Base-by-base conservation (phyloP, 176 grass and related monocot species). In the Oryza australiensis region DNA sequence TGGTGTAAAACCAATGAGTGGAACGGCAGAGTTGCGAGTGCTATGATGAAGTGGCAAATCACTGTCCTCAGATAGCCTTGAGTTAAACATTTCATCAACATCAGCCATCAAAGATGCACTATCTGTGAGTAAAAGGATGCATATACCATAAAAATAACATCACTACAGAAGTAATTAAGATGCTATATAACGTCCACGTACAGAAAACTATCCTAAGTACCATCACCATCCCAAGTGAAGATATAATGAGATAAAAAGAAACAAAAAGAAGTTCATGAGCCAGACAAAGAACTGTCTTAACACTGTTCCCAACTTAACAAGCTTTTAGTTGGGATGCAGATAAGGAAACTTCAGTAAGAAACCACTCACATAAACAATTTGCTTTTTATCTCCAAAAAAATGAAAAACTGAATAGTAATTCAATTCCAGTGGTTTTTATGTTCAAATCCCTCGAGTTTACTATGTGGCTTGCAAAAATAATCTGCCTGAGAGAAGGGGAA, bases 41-140 rank as follows among this genome's bases (percentile, higher is more conserved):
- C 62, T 74, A 24, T 87, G 78, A 46, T 16, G 32, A 79, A 43
- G 12, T 65, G 81, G 65, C 7, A 64, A 84, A 86, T 86, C 67
- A 72, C 66, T 59, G 43, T 79, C 83, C 62, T 70, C 79, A 38
- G 40, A 46, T 74, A 60, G 18, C 41, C 32, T 82, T 65, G 71
- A 66, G 27, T 74, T 75, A n/a, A 37, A 88, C 38, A 79, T 87
- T 62, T 88, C 69, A 77, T 77, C 45, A 79, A 27, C 27, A 15
- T 78, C 59, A 66, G 24, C 62, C 3, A 66, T 64, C 66, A 78
- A 73, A 45, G 59, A 64, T 88, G 87, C 92, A 84, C 86, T 87
- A 85, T 97, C 95, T 94, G 74, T 5, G 74, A 41, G 62, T 72
- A 55, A 71, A 29, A 86, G 46, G 48, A 82, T 66, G 64, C 57